These are phyloP conservation scores for Ligustrum vulgare DNA, from an alignment of 257 asterid species.

Conservation along the genomic window DNA sequence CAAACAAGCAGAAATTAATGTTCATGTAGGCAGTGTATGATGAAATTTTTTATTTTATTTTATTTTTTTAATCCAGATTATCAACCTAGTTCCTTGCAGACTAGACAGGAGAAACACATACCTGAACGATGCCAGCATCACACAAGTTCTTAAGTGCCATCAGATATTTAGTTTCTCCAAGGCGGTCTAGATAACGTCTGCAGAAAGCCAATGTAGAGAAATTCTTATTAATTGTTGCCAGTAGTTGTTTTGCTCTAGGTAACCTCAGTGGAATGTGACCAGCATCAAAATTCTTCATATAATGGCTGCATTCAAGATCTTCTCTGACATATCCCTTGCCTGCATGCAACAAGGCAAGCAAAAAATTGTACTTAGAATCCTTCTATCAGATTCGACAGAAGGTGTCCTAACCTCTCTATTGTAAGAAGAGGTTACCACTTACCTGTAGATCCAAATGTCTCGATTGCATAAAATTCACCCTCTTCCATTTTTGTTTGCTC, in stretches of 20 bases:
- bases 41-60: no score
- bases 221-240: constrained; percentile 87
- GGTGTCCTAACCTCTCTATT: neutral
- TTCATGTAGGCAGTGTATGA: neutral
- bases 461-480: constrained; percentile 97
- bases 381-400: neutral
- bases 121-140: constrained; percentile 94
- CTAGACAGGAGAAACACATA: constrained; percentile 18
- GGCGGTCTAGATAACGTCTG: constrained; percentile 87
- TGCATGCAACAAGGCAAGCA: constrained; percentile 29
- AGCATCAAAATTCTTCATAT: constrained; percentile 94
- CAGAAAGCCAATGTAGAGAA: constrained; percentile 96
- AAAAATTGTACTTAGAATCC: constrained; percentile 3
- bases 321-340: constrained; percentile 97
- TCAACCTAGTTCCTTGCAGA: neutral
- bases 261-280: constrained; percentile 90
- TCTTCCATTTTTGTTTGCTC: constrained; percentile 99
- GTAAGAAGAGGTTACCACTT: constrained; percentile 18
- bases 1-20: neutral
- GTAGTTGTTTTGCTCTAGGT: constrained; percentile 87
- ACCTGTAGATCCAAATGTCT: constrained; percentile 98
- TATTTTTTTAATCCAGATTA: neutral
- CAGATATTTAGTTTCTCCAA: constrained; percentile 89
- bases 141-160: constrained; percentile 98
- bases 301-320: constrained; percentile 97